Evolutionary conservation across 1,284 basidiomycete species (phyloP), one percentile per base, ranked within the genome.

Genomic region (Pyrrhoderma noxium): DNA sequence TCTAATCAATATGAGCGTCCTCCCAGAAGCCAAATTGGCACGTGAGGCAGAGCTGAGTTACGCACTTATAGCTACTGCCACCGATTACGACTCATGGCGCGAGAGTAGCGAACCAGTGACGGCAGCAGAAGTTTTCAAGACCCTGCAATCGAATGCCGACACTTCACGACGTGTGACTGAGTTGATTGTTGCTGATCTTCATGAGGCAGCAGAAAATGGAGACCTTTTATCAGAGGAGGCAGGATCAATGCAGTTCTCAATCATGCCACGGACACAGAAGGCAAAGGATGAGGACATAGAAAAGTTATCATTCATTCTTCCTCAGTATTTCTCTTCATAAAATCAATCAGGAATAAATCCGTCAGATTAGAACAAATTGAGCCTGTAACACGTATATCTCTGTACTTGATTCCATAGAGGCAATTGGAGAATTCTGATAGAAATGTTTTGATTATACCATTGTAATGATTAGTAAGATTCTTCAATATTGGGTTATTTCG

Each of bases 1-100:
- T 67, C 74, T 96, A 62, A 95, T 96, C 72, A 94, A 93, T 68
- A 93, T 97, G 94, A 94, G 89, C 54, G 89, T 90, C 44, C 73
- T 99, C 34, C 95, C 95, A 2, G 95, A 99, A 70, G 85, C 94
- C 22, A 99, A 99, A 71, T 74, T 98, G 21, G 95, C 95, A 2
- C 73, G 94, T 22, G 95, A 99, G 70, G 93, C 92, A 1, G 95
- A 99, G 69, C 67, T 99, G 59, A 93, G 91, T 63, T 95, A 94
- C 65, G 89, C 87, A 0, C 76, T 96, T 47, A 84, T 96, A 58
- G 91, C 91, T 53, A 96, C 93, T 0, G 80, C 88, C 18, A 94
- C 91, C 1, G 89, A 94, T 69, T 93, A 92, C 64, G 92, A 95
- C 67, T 82, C 89, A 3, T 94, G 90, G 91, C 73, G 94, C 21